Conservation (phyloP, 768 basidiomycete species). For the Polyporus arcularius region DNA sequence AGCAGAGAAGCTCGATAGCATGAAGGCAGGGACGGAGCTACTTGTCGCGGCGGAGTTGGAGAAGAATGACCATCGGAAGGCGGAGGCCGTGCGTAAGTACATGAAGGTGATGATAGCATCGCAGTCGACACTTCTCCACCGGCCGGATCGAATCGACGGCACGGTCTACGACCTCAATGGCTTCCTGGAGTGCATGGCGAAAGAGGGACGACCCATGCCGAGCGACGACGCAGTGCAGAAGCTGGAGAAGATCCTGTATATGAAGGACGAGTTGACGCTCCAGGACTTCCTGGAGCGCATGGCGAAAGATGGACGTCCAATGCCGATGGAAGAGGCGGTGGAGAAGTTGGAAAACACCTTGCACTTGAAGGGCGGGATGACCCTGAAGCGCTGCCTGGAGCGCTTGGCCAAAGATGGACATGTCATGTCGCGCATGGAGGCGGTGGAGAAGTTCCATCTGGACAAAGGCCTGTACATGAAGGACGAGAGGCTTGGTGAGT, state of each 20-base stretch:
- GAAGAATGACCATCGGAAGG: no score
- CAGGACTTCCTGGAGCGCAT: conserved; percentile 26
- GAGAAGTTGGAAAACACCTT: conserved; percentile 6
- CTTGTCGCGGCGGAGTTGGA: no score
- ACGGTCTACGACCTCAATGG: conserved; percentile 15
- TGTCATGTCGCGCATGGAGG: no score
- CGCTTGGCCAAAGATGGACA: no score
- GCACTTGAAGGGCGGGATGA: no score
- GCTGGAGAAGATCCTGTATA: not conserved
- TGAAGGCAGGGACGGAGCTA: no score
- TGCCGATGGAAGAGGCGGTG: conserved; percentile 21
- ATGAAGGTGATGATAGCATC: no score
- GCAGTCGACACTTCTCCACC: not conserved
- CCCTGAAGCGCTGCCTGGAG: no score
- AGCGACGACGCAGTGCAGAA: conserved; percentile 19
- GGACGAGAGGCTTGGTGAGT: not conserved
- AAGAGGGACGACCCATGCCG: conserved; percentile 26
- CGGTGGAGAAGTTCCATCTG: no score
- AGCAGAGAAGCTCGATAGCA: no score
- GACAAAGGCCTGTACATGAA: not conserved
- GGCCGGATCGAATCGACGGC: not conserved
- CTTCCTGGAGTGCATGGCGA: conserved; percentile 27
- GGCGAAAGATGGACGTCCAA: conserved; percentile 26
- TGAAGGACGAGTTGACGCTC: conserved; percentile 2
- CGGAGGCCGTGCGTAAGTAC: no score